Conservation (phyloP, 768 basidiomycete species). For the Cystobasidiopsis lactophilus region DNA sequence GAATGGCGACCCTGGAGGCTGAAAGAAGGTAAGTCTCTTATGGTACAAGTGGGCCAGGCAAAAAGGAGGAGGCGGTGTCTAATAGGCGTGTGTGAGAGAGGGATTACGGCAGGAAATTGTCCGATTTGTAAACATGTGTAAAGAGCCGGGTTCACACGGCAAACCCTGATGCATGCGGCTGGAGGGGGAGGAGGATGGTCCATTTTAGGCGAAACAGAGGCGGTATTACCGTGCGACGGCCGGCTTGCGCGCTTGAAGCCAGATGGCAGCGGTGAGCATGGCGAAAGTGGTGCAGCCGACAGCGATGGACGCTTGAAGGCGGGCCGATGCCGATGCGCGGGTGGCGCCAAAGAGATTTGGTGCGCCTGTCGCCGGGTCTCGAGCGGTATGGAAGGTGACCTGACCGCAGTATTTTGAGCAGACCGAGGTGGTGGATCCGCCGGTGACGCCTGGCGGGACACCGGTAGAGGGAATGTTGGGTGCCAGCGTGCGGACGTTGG, state of each 20-base stretch:
- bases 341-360: constrained; percentile 7
- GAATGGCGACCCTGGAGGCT: too few relatives aligned
- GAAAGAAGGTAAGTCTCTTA: too few relatives aligned
- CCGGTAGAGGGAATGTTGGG: constrained; percentile 1
- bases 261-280: background rate
- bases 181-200: too few relatives aligned
- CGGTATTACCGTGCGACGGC: too few relatives aligned
- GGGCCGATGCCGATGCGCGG: background rate
- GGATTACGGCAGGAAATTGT: too few relatives aligned
- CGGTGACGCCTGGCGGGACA: constrained; percentile 1
- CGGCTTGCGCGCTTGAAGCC: background rate
- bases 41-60: too few relatives aligned
- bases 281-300: background rate
- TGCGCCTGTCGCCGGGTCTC: constrained; percentile 7
- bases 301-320: background rate
- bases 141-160: too few relatives aligned
- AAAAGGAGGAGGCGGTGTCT: too few relatives aligned
- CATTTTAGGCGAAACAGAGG: too few relatives aligned
- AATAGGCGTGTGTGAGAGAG: too few relatives aligned
- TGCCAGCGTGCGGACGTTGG: constrained; percentile 4
- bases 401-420: constrained; percentile 2
- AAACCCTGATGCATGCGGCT: too few relatives aligned
- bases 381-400: constrained; percentile 6
- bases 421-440: constrained; percentile 3
- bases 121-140: too few relatives aligned